A percentile compares a stretch with the other conserved stretches of the same genome.
Conservation (phyloP, 2,329 filamentous ascomycete species). For the Epicoccum sorghinum region DNA sequence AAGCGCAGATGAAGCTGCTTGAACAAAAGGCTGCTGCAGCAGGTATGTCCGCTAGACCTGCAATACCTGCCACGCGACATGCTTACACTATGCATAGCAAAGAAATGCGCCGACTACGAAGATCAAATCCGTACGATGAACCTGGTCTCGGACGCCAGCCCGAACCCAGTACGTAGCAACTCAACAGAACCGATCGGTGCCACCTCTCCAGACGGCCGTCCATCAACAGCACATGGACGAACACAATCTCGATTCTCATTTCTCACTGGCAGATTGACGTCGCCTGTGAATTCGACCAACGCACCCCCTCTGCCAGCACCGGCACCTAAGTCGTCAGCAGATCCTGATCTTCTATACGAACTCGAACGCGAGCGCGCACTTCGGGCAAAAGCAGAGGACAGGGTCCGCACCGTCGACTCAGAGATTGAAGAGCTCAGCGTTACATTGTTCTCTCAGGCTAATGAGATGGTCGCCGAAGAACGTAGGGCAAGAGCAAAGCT, state of each 20-base stretch:
- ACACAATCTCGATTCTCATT: constrained; percentile 51
- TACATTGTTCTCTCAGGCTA: constrained; percentile 79
- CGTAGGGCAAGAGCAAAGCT: constrained; percentile 72
- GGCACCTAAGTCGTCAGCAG: constrained; percentile 10
- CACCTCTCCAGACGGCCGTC: constrained; percentile 35
- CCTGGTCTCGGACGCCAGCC: constrained; percentile 7
- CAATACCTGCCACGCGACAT: background rate
- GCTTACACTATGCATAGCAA: constrained; percentile 47
- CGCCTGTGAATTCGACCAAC: constrained; percentile 34
- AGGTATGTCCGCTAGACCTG: constrained; percentile 49
- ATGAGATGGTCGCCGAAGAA: constrained; percentile 85
- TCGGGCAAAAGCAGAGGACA: constrained; percentile 71
- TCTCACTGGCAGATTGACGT: constrained; percentile 49
- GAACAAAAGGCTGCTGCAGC: constrained; percentile 73
- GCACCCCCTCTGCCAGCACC: constrained; percentile 23
- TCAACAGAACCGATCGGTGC: constrained; percentile 27
- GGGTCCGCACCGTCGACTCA: constrained; percentile 67
- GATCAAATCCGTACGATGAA: constrained; percentile 70
- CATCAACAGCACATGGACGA: constrained; percentile 38
- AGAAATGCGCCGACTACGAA: constrained; percentile 76
- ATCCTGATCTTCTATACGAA: constrained; percentile 63
- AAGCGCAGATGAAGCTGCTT: constrained; percentile 71
- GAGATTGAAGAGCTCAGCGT: constrained; percentile 82
- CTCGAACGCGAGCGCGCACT: constrained; percentile 70
- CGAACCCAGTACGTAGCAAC: constrained; percentile 28